Evolutionary conservation across 1,284 basidiomycete species (phyloP).

Genomic region (Cryptococcus hybrid): DNA sequence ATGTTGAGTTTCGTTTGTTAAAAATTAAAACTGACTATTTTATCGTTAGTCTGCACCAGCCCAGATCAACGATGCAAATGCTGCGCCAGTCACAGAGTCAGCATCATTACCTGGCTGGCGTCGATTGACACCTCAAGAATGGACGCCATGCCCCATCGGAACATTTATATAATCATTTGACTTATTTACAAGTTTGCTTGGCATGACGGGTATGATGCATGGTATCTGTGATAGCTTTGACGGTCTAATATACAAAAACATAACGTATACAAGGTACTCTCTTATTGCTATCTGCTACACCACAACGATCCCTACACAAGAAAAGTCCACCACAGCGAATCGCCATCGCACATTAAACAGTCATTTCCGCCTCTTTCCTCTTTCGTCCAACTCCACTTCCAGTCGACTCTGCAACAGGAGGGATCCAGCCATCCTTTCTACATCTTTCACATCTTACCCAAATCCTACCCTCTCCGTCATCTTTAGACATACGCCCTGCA

Average conservation of each 20-base stretch:
- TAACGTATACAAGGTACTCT: no score
- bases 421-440: constrained; percentile 39
- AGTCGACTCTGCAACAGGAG: neutral
- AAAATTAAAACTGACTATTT: neutral
- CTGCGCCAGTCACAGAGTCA: neutral
- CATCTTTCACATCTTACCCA: constrained; percentile 41
- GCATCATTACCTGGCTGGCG: constrained; percentile 9
- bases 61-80: neutral
- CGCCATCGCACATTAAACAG: neutral
- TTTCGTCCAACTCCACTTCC: neutral
- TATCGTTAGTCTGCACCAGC: neutral
- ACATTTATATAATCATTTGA: neutral
- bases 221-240: no score
- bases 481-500: constrained; percentile 16
- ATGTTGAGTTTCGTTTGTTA: neutral
- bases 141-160: constrained; percentile 13
- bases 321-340: no score
- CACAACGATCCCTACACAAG: no score
- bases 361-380: neutral
- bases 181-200: no score
- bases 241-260: no score
- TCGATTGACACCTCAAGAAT: constrained; percentile 8
- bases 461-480: constrained; percentile 24
- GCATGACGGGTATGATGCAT: no score
- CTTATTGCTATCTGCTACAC: no score